These are phyloP conservation scores for Septoria petroselini DNA, from an alignment of 2,329 filamentous ascomycete species.

Conservation along the genomic window DNA sequence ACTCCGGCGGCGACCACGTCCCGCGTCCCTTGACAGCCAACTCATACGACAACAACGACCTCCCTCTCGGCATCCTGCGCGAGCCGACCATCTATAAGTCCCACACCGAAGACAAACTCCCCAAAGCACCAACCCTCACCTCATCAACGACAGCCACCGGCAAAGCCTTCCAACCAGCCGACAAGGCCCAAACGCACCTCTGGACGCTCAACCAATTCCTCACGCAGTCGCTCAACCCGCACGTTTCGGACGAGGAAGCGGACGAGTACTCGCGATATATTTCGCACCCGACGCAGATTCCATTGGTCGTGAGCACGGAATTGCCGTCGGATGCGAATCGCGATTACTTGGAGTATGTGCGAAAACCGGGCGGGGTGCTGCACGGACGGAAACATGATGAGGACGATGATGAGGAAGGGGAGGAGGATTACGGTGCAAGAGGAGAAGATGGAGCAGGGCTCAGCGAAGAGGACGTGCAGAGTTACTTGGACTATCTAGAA, in stretches of 20 bases:
- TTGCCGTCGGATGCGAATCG: constrained; percentile 55
- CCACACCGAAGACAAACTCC: neutral
- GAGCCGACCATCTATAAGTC: constrained; percentile 15
- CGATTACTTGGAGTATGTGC: constrained; percentile 79
- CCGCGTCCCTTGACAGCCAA: constrained; percentile 15
- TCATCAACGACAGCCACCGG: constrained; percentile 10
- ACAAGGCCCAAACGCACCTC: constrained; percentile 79
- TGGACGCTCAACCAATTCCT: constrained; percentile 88
- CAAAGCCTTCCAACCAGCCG: constrained; percentile 50
- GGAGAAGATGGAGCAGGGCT: constrained; percentile 41
- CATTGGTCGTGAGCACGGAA: constrained; percentile 68
- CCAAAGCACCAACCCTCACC: constrained; percentile 28
- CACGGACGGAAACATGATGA: constrained; percentile 30
- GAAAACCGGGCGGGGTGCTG: constrained; percentile 63
- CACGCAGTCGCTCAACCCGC: constrained; percentile 78
- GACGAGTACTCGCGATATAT: constrained; percentile 89
- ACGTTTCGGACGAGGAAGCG: constrained; percentile 70
- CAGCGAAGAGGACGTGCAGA: constrained; percentile 63
- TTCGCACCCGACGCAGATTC: constrained; percentile 81
- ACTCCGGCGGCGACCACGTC: neutral
- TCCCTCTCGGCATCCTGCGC: constrained; percentile 13
- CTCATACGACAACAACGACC: constrained; percentile 14
- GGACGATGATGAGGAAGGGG: constrained; percentile 49
- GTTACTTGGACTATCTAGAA: constrained; percentile 76
- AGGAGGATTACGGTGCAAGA: constrained; percentile 49